Percentiles rank a stretch among this genome's conserved stretches.
Conservation (phyloP, 257 asterid genomes). For the Craterostigma plantagineum region DNA sequence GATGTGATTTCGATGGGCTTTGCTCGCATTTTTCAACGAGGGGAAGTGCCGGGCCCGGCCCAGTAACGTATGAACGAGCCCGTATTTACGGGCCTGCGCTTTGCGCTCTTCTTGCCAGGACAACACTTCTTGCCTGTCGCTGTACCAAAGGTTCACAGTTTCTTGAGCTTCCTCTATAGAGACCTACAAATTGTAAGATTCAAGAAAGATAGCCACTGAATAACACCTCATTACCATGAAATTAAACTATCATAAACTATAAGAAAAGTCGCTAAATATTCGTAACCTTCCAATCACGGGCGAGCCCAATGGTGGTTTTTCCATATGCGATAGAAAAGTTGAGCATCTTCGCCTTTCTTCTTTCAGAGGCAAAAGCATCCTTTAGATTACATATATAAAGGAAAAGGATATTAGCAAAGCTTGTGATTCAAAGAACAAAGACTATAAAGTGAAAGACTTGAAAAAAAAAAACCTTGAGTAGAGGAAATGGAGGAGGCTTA, state of each 20-base stretch:
- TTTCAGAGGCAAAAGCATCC: constrained; percentile 95
- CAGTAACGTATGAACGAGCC: constrained; percentile 55
- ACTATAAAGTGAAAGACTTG: too few relatives aligned
- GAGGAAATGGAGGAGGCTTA: constrained; percentile 82
- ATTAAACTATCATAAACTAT: too few relatives aligned
- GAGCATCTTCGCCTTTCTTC: constrained; percentile 98
- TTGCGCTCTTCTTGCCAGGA: constrained; percentile 76
- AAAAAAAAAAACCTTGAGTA: constrained; percentile 57
- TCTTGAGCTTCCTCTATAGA: constrained; percentile 82
- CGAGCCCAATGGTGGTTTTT: constrained; percentile 70
- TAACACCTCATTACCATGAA: too few relatives aligned
- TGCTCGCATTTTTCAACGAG: constrained; percentile 37
- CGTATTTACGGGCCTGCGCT: constrained; percentile 32
- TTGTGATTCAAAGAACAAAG: neutral
- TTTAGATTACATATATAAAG: constrained; percentile 9
- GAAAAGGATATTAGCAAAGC: neutral
- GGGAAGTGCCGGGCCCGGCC: constrained; percentile 92
- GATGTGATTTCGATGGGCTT: constrained; percentile 49
- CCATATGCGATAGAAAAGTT: constrained; percentile 97
- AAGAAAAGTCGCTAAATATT: too few relatives aligned
- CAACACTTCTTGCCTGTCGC: constrained; percentile 82
- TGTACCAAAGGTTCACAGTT: constrained; percentile 86
- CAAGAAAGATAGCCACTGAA: neutral
- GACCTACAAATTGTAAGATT: constrained; percentile 35
- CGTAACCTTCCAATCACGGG: constrained; percentile 92